A percentile compares a stretch with the other conserved stretches of the same genome.
These are phyloP conservation scores for Haplographium delicatum DNA, from an alignment of 495 filamentous ascomycete species.

Conservation along the genomic window DNA sequence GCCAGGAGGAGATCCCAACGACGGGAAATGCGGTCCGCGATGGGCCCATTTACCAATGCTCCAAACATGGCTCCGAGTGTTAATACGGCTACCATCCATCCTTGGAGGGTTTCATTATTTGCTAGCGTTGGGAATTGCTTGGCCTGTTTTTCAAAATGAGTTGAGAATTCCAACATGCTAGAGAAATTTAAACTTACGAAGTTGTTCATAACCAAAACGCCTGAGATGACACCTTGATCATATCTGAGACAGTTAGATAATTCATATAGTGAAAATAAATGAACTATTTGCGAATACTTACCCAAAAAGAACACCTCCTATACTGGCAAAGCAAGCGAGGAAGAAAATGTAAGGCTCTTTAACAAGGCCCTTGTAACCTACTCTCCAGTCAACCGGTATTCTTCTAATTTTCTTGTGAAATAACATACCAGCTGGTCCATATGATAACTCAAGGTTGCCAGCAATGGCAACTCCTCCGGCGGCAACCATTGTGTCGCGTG, in stretches of 20 bases:
- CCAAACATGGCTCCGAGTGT: constrained; percentile 31
- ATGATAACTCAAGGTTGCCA: constrained; percentile 8
- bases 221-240: constrained; percentile 16
- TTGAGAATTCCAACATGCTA: too few species aligned
- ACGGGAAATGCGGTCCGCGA: constrained; percentile 54
- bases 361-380: constrained; percentile 8
- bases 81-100: constrained; percentile 16
- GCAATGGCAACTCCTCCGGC: constrained; percentile 4
- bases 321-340: constrained; percentile 8
- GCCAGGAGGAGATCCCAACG: constrained; percentile 53
- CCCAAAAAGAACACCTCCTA: constrained; percentile 12
- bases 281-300: too few species aligned
- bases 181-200: too few species aligned
- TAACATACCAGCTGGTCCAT: constrained; percentile 9
- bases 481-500: constrained; percentile 1
- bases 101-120: constrained; percentile 13
- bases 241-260: too few species aligned
- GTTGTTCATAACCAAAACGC: constrained; percentile 15
- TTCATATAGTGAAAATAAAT: too few species aligned
- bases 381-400: background rate
- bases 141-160: too few species aligned
- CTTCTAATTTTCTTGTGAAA: too few species aligned
- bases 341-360: constrained; percentile 10
- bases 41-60: constrained; percentile 53
- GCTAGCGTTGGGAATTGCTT: constrained; percentile 29